These are phyloP conservation scores for Stenocarpella maydis DNA, from an alignment of 2,329 filamentous ascomycete genomes.

Conservation along the genomic window DNA sequence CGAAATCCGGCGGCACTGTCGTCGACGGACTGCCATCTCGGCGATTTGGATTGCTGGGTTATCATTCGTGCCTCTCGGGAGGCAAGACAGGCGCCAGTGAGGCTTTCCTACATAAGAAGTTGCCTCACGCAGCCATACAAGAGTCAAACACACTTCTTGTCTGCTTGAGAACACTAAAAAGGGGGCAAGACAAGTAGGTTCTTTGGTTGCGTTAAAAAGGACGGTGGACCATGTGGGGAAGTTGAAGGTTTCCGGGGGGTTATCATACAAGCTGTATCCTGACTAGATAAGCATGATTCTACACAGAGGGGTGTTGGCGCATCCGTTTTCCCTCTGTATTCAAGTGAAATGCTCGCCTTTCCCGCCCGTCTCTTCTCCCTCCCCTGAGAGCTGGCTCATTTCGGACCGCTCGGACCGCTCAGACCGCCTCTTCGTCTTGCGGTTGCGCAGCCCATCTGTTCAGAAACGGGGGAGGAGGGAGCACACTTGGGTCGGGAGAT, in stretches of 20 bases:
- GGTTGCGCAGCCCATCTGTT: not conserved
- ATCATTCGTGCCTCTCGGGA: not conserved
- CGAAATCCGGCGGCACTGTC: not conserved
- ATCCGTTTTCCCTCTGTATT: no score
- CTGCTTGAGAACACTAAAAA: not conserved
- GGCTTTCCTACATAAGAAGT: not conserved
- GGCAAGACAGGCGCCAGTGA: not conserved
- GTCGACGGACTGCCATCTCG: not conserved
- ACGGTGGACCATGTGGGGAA: slow-evolving; percentile 1
- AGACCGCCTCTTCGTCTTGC: not conserved
- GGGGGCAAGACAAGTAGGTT: not conserved
- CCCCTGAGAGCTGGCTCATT: not conserved
- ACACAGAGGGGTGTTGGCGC: no score
- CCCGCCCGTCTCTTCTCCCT: not conserved
- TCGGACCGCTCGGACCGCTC: not conserved
- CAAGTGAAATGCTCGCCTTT: no score
- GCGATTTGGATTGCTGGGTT: no score
- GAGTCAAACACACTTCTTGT: not conserved
- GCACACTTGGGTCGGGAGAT: not conserved
- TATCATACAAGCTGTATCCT: no score
- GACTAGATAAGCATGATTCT: no score
- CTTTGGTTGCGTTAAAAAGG: not conserved
- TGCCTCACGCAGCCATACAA: not conserved
- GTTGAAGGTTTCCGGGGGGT: not conserved
- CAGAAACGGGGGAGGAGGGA: not conserved